These are phyloP conservation scores for Phytophthora palmivora DNA, from an alignment of 352 stramenopile genomes.

Conservation along the genomic window DNA sequence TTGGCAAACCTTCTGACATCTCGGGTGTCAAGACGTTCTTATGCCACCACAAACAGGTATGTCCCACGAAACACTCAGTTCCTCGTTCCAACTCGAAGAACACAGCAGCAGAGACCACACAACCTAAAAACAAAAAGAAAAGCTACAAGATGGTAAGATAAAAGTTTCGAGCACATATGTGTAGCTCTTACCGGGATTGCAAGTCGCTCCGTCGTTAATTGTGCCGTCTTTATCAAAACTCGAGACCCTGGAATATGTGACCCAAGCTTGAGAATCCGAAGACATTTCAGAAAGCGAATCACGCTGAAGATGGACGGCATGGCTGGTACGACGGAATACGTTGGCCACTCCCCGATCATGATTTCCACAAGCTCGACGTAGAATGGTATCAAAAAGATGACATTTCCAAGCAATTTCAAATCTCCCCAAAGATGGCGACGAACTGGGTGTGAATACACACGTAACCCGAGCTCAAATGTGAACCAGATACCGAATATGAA, in stretches of 20 bases:
- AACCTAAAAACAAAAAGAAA: conserved; percentile 62
- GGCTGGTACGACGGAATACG: conserved; percentile 46
- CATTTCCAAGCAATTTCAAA: conserved; percentile 21
- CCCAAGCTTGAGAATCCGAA: conserved; percentile 58
- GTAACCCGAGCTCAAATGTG: conserved; percentile 46
- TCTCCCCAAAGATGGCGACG: conserved; percentile 40
- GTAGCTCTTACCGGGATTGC: conserved; percentile 43
- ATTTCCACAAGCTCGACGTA: conserved; percentile 40
- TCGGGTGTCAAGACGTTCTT: conserved; percentile 49
- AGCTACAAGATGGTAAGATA: conserved; percentile 29
- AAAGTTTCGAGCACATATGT: neutral
- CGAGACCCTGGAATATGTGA: conserved; percentile 47
- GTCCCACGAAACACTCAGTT: conserved; percentile 45
- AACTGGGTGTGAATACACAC: conserved; percentile 36
- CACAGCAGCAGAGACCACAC: conserved; percentile 43
- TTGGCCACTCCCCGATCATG: conserved; percentile 30
- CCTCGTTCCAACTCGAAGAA: conserved; percentile 63
- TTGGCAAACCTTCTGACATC: conserved; percentile 31
- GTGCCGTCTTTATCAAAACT: conserved; percentile 45
- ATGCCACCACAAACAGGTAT: conserved; percentile 44
- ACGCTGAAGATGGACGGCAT: conserved; percentile 52
- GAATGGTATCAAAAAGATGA: conserved; percentile 47
- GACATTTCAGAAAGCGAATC: conserved; percentile 50
- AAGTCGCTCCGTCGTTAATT: conserved; percentile 38
- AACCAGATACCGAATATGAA: conserved; percentile 51